phyloP scores from a whole-genome alignment of 306 rosid genomes.

The Calophaca sinica region DNA sequence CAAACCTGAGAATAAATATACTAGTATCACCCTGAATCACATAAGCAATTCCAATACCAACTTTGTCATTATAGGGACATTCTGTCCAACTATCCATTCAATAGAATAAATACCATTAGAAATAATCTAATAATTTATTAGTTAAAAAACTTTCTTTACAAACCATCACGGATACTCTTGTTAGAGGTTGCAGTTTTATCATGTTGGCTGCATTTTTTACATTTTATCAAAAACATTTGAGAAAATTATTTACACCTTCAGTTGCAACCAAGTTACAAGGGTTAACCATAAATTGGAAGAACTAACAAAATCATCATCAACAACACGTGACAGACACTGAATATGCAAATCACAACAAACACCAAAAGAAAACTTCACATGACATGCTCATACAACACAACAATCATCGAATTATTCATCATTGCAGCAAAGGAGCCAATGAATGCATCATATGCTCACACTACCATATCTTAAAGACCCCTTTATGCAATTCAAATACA shows the following conservation, averaged over 20 bases:
- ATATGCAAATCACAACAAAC: neutral
- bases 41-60: constrained; percentile 37
- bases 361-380: neutral
- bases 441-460: constrained; percentile 10
- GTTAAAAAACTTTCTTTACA: neutral
- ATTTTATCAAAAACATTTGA: neutral
- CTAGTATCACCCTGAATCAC: constrained; percentile 42
- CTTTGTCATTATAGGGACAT: constrained; percentile 45
- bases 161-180: constrained; percentile 23
- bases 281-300: neutral
- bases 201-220: neutral
- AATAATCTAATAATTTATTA: constrained; percentile 1
- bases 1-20: no score
- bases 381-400: neutral
- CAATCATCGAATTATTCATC: neutral
- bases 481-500: neutral
- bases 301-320: constrained; percentile 8
- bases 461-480: neutral
- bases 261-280: neutral
- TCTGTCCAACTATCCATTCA: constrained; percentile 43
- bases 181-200: neutral
- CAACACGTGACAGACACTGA: neutral
- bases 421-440: constrained; percentile 6
- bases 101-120: constrained; percentile 6
- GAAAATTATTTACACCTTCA: neutral